Conservation (phyloP, 1,284 basidiomycete genomes). For the Amylostereum areolatum region DNA sequence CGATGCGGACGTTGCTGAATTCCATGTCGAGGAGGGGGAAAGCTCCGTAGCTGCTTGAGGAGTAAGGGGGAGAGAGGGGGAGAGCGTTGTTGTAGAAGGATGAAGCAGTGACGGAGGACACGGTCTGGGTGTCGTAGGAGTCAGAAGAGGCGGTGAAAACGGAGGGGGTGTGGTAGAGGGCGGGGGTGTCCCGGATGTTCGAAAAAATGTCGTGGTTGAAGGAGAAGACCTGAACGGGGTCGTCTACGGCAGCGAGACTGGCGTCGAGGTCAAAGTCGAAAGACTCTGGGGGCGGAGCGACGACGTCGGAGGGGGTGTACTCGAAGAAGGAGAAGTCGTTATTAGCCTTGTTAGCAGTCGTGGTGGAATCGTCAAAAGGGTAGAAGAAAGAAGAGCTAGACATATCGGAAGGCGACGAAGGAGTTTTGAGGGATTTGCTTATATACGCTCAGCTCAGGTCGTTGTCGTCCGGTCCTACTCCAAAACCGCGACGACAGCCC, state of each 20-base stretch:
- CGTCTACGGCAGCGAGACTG: constrained; percentile 57
- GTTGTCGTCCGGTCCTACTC: too few relatives aligned
- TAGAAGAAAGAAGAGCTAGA: too few relatives aligned
- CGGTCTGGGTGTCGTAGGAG: constrained; percentile 30
- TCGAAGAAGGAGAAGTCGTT: constrained; percentile 62
- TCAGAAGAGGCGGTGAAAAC: constrained; percentile 74
- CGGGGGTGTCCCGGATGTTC: constrained; percentile 31
- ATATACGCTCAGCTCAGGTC: too few relatives aligned
- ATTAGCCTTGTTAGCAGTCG: too few relatives aligned
- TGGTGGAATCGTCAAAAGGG: too few relatives aligned
- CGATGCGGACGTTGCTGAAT: constrained; percentile 28
- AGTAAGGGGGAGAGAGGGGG: constrained; percentile 10
- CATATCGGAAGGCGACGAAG: too few relatives aligned
- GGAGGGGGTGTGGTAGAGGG: constrained; percentile 66
- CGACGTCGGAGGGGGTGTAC: constrained; percentile 53
- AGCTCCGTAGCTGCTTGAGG: constrained; percentile 14
- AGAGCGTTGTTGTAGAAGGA: constrained; percentile 15
- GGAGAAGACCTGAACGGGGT: constrained; percentile 57
- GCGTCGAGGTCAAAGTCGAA: constrained; percentile 77
- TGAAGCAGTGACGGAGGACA: constrained; percentile 28
- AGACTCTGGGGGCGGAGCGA: constrained; percentile 69
- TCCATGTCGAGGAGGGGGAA: constrained; percentile 19
- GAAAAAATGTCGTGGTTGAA: constrained; percentile 47
- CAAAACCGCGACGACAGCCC: too few relatives aligned
- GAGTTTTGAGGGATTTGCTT: too few relatives aligned